Percentiles rank a stretch among this genome's conserved stretches.
phyloP scores from a whole-genome alignment of 768 basidiomycete genomes.

The Panellus pusillus region DNA sequence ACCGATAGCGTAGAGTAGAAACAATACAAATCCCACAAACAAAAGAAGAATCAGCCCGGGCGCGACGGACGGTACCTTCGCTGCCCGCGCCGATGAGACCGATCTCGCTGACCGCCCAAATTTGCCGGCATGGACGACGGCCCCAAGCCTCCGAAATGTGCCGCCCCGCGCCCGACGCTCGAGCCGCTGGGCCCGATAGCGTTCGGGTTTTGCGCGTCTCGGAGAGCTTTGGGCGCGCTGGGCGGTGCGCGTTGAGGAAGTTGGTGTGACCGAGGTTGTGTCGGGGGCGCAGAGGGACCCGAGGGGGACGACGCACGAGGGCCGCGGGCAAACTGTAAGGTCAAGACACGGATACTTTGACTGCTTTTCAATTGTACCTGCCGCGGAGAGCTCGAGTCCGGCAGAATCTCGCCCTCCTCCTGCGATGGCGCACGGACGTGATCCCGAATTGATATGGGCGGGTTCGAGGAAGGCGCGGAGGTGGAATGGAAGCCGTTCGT shows the following conservation, averaged over 20 bases:
- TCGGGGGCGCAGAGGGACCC: constrained; percentile 8
- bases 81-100: background rate
- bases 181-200: background rate
- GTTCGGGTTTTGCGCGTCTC: constrained; percentile 15
- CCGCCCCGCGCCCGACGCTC: background rate
- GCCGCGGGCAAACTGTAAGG: background rate
- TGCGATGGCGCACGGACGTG: constrained; percentile 7
- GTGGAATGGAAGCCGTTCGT: background rate
- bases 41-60: background rate
- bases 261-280: constrained; percentile 20
- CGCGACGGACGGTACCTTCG: background rate
- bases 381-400: background rate
- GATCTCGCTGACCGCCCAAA: background rate
- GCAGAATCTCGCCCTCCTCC: constrained; percentile 17
- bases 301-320: background rate
- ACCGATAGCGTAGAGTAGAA: constrained; percentile 9
- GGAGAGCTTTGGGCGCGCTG: constrained; percentile 21
- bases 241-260: constrained; percentile 12
- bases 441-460: background rate
- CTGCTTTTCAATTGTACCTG: background rate
- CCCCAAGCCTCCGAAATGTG: background rate
- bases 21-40: background rate
- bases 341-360: too few relatives aligned
- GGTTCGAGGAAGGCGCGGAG: background rate
- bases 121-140: constrained; percentile 5